A percentile compares a stretch with the other conserved stretches of the same genome.
Conservation (phyloP, 306 rosid species). For the Castanea mollissima region DNA sequence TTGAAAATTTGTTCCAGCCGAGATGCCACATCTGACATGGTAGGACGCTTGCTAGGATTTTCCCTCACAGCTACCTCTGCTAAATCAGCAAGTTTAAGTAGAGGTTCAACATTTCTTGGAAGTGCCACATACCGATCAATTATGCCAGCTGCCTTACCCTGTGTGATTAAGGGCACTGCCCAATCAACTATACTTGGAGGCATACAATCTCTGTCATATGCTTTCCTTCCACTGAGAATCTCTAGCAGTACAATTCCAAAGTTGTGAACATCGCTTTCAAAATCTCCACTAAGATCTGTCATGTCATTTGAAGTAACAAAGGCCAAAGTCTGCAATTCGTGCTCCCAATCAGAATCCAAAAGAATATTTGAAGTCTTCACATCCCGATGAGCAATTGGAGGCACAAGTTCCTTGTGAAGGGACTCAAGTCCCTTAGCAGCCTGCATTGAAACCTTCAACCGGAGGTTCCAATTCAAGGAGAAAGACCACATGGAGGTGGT, state of each 20-base stretch:
- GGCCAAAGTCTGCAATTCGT: constrained; percentile 77
- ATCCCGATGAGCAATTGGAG: constrained; percentile 71
- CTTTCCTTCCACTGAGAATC: constrained; percentile 87
- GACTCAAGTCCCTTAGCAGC: constrained; percentile 82
- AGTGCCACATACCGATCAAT: constrained; percentile 58
- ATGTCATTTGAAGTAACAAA: constrained; percentile 51
- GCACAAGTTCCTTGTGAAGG: constrained; percentile 70
- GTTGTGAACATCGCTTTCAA: constrained; percentile 57
- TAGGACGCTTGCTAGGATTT: constrained; percentile 61
- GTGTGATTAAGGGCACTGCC: constrained; percentile 81
- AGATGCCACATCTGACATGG: constrained; percentile 62
- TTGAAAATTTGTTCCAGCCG: constrained; percentile 82
- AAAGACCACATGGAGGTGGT: constrained; percentile 88
- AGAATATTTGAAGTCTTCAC: constrained; percentile 82
- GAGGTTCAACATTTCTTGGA: constrained; percentile 80
- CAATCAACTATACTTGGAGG: constrained; percentile 71
- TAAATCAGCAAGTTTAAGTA: constrained; percentile 78
- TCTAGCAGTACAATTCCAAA: constrained; percentile 80
- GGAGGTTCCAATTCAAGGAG: constrained; percentile 72
- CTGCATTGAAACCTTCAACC: constrained; percentile 74
- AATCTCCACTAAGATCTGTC: constrained; percentile 45
- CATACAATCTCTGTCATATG: constrained; percentile 59
- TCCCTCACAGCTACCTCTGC: constrained; percentile 66
- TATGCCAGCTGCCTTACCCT: constrained; percentile 70
- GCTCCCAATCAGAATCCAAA: constrained; percentile 83